Evolutionary conservation across 2,329 filamentous ascomycete genomes (phyloP), one percentile per base, ranked within the genome.

Genomic region (Penicillium sp.): DNA sequence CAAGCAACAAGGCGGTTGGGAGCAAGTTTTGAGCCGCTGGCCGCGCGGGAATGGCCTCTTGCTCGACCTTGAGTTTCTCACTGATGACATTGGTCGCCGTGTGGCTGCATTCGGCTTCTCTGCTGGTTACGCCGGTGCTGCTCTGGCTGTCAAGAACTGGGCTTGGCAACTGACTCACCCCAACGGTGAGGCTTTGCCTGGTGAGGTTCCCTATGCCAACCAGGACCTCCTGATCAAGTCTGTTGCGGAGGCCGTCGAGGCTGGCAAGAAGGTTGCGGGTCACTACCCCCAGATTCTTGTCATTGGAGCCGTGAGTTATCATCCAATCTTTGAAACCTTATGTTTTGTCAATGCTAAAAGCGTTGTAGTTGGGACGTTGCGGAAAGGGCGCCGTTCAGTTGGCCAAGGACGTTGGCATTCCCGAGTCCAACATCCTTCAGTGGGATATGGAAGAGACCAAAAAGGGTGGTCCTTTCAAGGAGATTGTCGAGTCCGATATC

Each of bases 1-100:
- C 76, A 90, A 91, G 80, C 75, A 82, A 60, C 90, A 94, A 74
- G 83, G 76, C 25, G 87, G 87, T 25, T 96, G 90, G 89, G 83
- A 89, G 51, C 81, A 82, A 38, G 88, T 90, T 5, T 83, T 96
- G n/a, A 80, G 84, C 51, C 82, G 92, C 50, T 96, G 91, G 71
- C 81, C 88, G 25, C 81, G 84, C 22, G 90, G 89, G 51, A 84
- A 85, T 48, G 89, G 90, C 61, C 86, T 83, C 0, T 82, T 96
- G 13, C 83, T 91, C 53, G 92, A 96, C 65, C 81, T 96, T 33
- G 92, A 96, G 69, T 96, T 96, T 70, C 79, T 96, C 33, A 82
- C 83, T 35, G 87, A 95, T 61, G 82, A 86, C 57, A 79, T 76
- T 27, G 88, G 88, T 33, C 79, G 88, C 82, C 67, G 73, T 55